Percentiles rank a stretch among this genome's conserved stretches.
phyloP scores from a whole-genome alignment of 306 rosid species.

The Acacia melanoxylon region DNA sequence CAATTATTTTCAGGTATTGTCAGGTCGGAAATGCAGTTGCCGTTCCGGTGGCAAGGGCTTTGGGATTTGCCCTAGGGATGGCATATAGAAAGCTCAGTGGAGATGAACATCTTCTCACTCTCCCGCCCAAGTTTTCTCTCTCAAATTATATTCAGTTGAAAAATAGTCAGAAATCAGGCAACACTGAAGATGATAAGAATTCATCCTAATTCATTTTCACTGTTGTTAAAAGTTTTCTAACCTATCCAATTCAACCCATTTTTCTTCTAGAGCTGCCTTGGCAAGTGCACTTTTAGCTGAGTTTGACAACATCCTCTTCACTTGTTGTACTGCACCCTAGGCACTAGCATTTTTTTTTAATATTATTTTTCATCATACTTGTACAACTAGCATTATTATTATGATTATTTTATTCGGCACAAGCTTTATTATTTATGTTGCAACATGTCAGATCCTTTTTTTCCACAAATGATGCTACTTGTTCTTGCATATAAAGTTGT shows the following conservation, averaged over 20 bases:
- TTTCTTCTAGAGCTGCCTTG: constrained; percentile 6
- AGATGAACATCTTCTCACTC: constrained; percentile 58
- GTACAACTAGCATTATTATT: background rate
- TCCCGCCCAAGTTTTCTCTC: constrained; percentile 73
- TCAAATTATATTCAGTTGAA: constrained; percentile 63
- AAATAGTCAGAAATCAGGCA: constrained; percentile 19
- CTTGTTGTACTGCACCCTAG: constrained; percentile 15
- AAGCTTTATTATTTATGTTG: background rate
- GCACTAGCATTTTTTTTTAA: background rate
- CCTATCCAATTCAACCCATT: constrained; percentile 2
- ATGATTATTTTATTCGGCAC: background rate
- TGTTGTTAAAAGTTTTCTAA: constrained; percentile 12
- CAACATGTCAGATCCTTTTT: background rate
- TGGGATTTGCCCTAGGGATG: constrained; percentile 78
- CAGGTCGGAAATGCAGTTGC: constrained; percentile 95
- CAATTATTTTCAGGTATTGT: constrained; percentile 59
- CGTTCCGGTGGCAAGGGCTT: constrained; percentile 66
- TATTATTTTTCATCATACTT: background rate
- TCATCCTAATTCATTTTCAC: constrained; percentile 28
- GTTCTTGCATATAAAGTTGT: background rate
- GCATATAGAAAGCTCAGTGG: constrained; percentile 56
- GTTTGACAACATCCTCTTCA: constrained; percentile 1
- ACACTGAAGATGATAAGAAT: constrained; percentile 22
- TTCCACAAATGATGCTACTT: background rate
- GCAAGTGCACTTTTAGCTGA: constrained; percentile 5